Percentiles rank a stretch among this genome's conserved stretches.
These are phyloP conservation scores for Aspergillus jensenii DNA, from an alignment of 2,329 filamentous ascomycete genomes.

Conservation along the genomic window DNA sequence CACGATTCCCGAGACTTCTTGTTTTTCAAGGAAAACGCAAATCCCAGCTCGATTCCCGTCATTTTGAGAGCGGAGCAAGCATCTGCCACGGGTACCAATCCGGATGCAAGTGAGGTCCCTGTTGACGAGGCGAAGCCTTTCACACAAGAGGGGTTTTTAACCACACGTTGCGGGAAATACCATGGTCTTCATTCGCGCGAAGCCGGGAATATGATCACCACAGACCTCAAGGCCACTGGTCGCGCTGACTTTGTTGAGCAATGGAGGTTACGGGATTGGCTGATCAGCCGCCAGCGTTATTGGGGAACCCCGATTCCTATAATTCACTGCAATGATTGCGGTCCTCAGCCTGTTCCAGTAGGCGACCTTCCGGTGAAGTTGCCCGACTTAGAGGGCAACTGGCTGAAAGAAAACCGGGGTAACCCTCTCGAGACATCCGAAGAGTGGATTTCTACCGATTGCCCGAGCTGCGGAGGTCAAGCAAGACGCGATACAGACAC, in stretches of 20 bases:
- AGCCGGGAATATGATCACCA: constrained; percentile 62
- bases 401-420: constrained; percentile 67
- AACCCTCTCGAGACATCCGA: constrained; percentile 73
- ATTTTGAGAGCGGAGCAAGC: constrained; percentile 56
- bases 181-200: constrained; percentile 62
- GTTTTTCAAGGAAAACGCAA: constrained; percentile 74
- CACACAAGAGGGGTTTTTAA: constrained; percentile 67
- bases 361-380: constrained; percentile 74
- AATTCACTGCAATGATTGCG: constrained; percentile 75
- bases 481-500: constrained; percentile 87
- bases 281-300: constrained; percentile 88
- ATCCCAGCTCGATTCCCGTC: constrained; percentile 59
- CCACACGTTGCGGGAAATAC: constrained; percentile 64
- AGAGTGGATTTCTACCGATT: constrained; percentile 73
- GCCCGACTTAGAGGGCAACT: constrained; percentile 67
- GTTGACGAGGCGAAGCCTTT: constrained; percentile 55
- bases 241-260: constrained; percentile 66
- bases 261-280: constrained; percentile 84
- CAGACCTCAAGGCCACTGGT: constrained; percentile 48
- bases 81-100: constrained; percentile 7
- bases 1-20: constrained; percentile 76
- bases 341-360: constrained; percentile 74
- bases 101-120: constrained; percentile 20
- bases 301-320: constrained; percentile 92
- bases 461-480: constrained; percentile 66